Evolutionary conservation across 2,329 filamentous ascomycete genomes (phyloP), one percentile per base, ranked within the genome.

Genomic region (Nothophaeocryptopus gaeumannii): DNA sequence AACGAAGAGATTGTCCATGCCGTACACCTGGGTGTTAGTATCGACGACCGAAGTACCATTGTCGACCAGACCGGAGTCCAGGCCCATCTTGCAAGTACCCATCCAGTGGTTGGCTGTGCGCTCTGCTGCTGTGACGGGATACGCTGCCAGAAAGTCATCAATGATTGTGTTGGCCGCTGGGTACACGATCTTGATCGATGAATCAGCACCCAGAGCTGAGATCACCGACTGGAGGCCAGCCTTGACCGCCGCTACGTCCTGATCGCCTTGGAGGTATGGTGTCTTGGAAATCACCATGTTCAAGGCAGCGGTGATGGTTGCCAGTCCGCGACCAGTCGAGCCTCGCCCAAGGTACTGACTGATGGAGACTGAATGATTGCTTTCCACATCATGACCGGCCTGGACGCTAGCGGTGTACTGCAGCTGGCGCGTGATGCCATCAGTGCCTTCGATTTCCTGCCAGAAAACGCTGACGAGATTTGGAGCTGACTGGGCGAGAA

Each of bases 361-460:
- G 53, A 74, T 71, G 32, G 70, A 71, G 57, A 75, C 68, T 15
- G 66, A 64, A 20, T 59, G 55, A 42, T 67, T 70, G 55, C 69
- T 67, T 33, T 65, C 67, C 33, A 66, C 62, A 45, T 72, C 75
- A 39, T 76, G 72, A 34, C 77, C 76, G 26, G 75, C 78, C 55
- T 85, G 82, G 20, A 85, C 81, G 56, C 83, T 77, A 37, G 82
- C 77, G 8, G 83, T 86, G 74, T 80, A 86, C 63, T 86, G 83
- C 13, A 86, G 71, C 59, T 84, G 80, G 39, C 83, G 77, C 8
- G 78, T 76, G 47, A 83, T 78, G 20, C 81, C 81, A 58, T 88
- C 83, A 7, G 68, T 62, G 16, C 73, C 73, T 49, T 67, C 66
- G 61, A 84, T 77, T 53, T 82, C 76, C 54, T 84, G 81, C 75